Base-by-base conservation (phyloP, 2,329 filamentous ascomycete species). In the Clonostachys rhizophaga region DNA sequence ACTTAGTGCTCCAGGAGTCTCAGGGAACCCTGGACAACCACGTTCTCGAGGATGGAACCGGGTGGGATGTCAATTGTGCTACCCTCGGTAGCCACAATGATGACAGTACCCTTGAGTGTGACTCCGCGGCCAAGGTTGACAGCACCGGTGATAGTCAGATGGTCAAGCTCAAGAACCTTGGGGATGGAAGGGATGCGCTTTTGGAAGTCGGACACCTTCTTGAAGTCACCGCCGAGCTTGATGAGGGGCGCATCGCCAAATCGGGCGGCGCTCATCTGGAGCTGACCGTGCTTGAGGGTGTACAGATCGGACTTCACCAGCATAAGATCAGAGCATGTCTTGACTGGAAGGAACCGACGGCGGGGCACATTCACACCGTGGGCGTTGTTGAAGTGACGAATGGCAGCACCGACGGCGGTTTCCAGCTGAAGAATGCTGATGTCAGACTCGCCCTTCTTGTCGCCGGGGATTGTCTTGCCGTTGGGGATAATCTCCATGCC, bases 401-500 rank as follows among this genome's bases (percentile, higher is more conserved):
- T 99, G 64, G 94, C 94, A 55, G 94, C 94, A 76, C 94, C 94
- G 56, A 99, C 94, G 50, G 94, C 94, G 30, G 94, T 99, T 81
- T 99, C 94, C 58, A 99, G 89, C 79, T 99, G 94, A 63, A 97
- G 83, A 66, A 99, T 96, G 55, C 89, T 95, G 64, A 97, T 84
- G 64, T 99, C 94, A 52, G 92, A 95, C 78, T 99, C 94, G 68
- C 94, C 94, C 87, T 97, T 97, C 87, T 96, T 96, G 77, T 97
- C 94, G 50, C 91, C 94, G 46, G 94, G 89, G 63, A 99, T 96
- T 55, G 89, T 92, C 83, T 99, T 99, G 76, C 89, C 91, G 76
- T 99, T 99, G 69, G 94, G 91, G 61, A 99, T 99, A 68, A 99
- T 99, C 77, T 99, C 94, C 89, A 99, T 95, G 74, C 91, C 89